Evolutionary conservation across 306 rosid genomes (phyloP).

Genomic region (Gleditsia sinensis): DNA sequence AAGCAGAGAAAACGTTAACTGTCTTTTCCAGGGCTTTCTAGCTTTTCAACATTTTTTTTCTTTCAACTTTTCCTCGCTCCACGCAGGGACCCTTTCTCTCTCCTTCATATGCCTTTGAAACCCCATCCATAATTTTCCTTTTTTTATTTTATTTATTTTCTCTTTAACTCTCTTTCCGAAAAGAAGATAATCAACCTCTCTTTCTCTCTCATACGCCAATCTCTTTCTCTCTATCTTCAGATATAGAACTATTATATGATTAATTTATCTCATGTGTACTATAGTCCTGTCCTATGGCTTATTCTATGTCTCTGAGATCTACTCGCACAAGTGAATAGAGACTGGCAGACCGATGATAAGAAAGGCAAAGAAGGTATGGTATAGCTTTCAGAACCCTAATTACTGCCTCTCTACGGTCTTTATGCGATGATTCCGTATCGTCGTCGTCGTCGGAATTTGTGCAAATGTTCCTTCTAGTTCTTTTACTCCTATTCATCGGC

Average conservation of each 20-base stretch:
- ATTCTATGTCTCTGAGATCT: conserved; percentile 54
- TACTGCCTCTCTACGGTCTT: background rate
- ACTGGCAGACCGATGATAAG: conserved; percentile 49
- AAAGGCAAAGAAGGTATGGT: conserved; percentile 40
- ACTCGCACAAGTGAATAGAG: conserved; percentile 45
- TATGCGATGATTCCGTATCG: conserved; percentile 23
- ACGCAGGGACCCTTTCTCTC: conserved; percentile 51
- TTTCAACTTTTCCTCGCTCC: conserved; percentile 40
- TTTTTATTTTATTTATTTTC: background rate
- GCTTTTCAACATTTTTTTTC: background rate
- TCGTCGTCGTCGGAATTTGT: conserved; percentile 39
- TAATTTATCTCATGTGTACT: conserved; percentile 12
- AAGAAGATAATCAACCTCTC: conserved; percentile 27
- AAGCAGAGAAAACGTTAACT: conserved; percentile 24
- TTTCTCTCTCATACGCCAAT: background rate
- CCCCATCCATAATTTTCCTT: conserved; percentile 19
- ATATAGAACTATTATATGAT: conserved; percentile 9
- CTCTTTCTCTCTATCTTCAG: background rate
- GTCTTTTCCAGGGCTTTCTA: conserved; percentile 25
- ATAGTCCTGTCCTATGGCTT: conserved; percentile 7
- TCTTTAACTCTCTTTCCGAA: conserved; percentile 25
- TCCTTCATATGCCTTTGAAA: conserved; percentile 52
- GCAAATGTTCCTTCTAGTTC: background rate
- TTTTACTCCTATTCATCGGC: background rate
- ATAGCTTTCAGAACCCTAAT: conserved; percentile 54